Base-by-base conservation (phyloP, 345 rosid genomes). In the Salix dunnii region DNA sequence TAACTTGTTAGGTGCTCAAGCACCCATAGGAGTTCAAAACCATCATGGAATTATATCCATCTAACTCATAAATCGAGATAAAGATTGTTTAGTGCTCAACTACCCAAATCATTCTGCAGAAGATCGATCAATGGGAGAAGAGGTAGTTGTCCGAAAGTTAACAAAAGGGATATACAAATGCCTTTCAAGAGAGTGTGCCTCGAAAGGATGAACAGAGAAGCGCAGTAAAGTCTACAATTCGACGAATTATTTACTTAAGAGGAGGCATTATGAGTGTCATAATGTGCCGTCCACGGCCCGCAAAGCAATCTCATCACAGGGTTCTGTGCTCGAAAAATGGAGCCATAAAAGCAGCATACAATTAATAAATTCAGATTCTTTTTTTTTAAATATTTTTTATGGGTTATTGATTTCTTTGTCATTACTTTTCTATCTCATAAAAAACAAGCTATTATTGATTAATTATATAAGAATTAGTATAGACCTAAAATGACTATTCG, bases 241-340 rank as follows among this genome's bases (percentile, higher is more conserved):
- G 4, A 4, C 36, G 7, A 30, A 16, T 1, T 17, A 64, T 28
- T 31, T 12, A 62, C 16, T 23, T 21, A 0, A 35, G 7, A 21
- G 27, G n/a, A 6, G 27, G 35, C 16, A 17, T 61, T 6, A 27
- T 53, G 2, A 31, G 17, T 17, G 18, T 35, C 74, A 72, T 75
- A 63, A 30, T 43, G 73, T 78, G 79, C 87, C 87, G 69, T 77
- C 71, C 73, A 80, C 51, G 77, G 28, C 72, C 81, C 58, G 77
- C 80, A 58, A 42, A 18, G 70, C 23, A 48, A 27, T 46, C 60
- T 53, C 36, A 36, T 18, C n/a, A 6, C 10, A 7, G 48, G 21
- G 48, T 7, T 28, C 2, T 21, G 27, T 46, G 64, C n/a, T 58
- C 14, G 36, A 35, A 5, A 35, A 35, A 35, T 35, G 36, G 36